A percentile compares a stretch with the other conserved stretches of the same genome.
phyloP scores from a whole-genome alignment of 768 basidiomycete genomes.

The Lentinula detonsa region DNA sequence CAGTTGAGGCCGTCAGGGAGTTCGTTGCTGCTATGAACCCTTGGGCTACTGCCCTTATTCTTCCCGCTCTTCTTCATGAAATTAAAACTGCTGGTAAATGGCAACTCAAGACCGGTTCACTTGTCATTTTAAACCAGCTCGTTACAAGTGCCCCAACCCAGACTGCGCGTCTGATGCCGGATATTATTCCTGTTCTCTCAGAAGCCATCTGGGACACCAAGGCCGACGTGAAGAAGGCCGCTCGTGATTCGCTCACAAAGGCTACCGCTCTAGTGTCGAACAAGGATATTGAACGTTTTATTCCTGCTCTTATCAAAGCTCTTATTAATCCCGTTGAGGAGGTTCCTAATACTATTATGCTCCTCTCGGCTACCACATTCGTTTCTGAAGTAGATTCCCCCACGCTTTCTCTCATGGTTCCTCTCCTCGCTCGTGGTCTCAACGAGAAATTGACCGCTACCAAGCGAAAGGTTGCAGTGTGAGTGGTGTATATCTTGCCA shows the following conservation, averaged over 20 bases:
- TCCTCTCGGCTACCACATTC: slow-evolving; percentile 98
- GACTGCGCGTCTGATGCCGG: slow-evolving; percentile 85
- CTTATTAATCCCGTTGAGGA: slow-evolving; percentile 99
- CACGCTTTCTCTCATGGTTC: slow-evolving; percentile 97
- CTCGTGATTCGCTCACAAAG: slow-evolving; percentile 91
- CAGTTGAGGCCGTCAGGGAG: slow-evolving; percentile 75
- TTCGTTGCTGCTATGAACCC: slow-evolving; percentile 79
- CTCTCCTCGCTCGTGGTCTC: slow-evolving; percentile 90
- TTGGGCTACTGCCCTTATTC: slow-evolving; percentile 79
- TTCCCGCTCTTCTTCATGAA: slow-evolving; percentile 85
- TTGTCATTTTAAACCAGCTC: slow-evolving; percentile 81
- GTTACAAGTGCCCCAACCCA: slow-evolving; percentile 77
- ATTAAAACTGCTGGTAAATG: slow-evolving; percentile 96
- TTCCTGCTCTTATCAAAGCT: slow-evolving; percentile 96
- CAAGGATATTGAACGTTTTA: slow-evolving; percentile 97
- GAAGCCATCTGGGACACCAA: slow-evolving; percentile 99
- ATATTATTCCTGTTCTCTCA: slow-evolving; percentile 89
- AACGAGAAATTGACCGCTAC: slow-evolving; percentile 92
- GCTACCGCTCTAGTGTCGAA: slow-evolving; percentile 92
- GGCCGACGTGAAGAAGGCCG: slow-evolving; percentile 97
- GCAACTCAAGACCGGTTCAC: slow-evolving; percentile 91
- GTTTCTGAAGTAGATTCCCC: slow-evolving; percentile 99
- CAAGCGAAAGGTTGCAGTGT: slow-evolving; percentile 98
- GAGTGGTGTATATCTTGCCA: slow-evolving; percentile 6
- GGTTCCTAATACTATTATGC: slow-evolving; percentile 89